Evolutionary conservation across 2,329 filamentous ascomycete species (phyloP), one percentile per base, ranked within the genome.

Genomic region (Trichoderma harzianum): DNA sequence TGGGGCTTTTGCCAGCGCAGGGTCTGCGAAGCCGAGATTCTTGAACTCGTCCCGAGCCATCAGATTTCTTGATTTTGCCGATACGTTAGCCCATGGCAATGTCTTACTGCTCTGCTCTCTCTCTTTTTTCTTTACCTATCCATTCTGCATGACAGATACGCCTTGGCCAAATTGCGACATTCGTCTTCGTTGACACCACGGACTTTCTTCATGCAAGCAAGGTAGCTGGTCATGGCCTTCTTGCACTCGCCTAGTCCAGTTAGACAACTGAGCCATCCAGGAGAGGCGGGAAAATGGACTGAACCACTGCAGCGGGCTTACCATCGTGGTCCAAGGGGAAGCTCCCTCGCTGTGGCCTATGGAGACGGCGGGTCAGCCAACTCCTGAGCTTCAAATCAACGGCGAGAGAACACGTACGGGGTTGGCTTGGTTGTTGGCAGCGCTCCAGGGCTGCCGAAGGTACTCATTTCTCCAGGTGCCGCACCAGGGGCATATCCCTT

Each of bases 1-100:
- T 65, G 73, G 58, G 16, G 65, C 63, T 58, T 74, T 68, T 68
- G 72, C 70, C 67, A 76, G 75, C 34, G 74, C 71, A 70, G 76
- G 73, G 61, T 80, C 78, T 60, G 85, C 77, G 76, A 97, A 96
- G 0, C 96, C 96, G 53, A 99, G 85, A 79, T 99, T 99, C 82
- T 93, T 94, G 82, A 98, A 96, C 72, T 97, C 93, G 79, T 99
- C 96, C 76, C 89, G 93, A 8, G 95, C 95, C 96, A 99, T 99
- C 36, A 99, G 85, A 79, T 98, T 98, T 76, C 94, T 94, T 65
- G 28, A 62, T 39, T 55, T 30, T 53, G 69, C 21, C 28, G 12
- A 65, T 43, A 36, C 10, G 66, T 69, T 69, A 69, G 66, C 66
- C 21, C 55, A 61, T 51, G 30, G 21, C 30, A 34, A 32, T 36